A percentile compares a stretch with the other conserved stretches of the same genome.
Conservation (phyloP, 2,329 filamentous ascomycete genomes). For the Verticillium isaacii region DNA sequence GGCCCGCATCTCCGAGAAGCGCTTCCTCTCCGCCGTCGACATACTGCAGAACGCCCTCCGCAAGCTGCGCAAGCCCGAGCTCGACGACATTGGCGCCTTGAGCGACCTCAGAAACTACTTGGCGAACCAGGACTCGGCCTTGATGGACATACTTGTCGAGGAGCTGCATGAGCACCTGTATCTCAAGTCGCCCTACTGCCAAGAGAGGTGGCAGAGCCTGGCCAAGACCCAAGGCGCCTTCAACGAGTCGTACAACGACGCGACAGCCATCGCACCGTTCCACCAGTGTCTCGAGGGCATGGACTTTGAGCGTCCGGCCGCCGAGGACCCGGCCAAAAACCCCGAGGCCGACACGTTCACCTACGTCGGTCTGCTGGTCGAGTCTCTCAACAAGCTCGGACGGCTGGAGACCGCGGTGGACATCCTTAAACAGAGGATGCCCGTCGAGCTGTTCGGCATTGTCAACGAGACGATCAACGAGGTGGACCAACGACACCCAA, state of each 20-base stretch:
- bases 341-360: slow-evolving; percentile 94
- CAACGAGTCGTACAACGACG: slow-evolving; percentile 42
- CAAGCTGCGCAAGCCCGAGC: slow-evolving; percentile 77
- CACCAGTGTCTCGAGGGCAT: slow-evolving; percentile 55
- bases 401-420: slow-evolving; percentile 82
- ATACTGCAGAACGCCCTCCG: slow-evolving; percentile 83
- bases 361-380: slow-evolving; percentile 83
- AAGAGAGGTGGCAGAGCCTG: slow-evolving; percentile 88
- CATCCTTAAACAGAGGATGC: slow-evolving; percentile 85
- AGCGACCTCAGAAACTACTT: slow-evolving; percentile 83
- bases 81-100: slow-evolving; percentile 87
- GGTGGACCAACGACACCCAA: slow-evolving; percentile 89
- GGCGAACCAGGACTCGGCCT: slow-evolving; percentile 82
- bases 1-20: slow-evolving; percentile 91
- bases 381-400: slow-evolving; percentile 85
- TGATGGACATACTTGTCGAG: slow-evolving; percentile 95
- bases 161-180: slow-evolving; percentile 97
- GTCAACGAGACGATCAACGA: slow-evolving; percentile 95
- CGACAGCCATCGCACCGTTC: slow-evolving; percentile 46
- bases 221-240: slow-evolving; percentile 59
- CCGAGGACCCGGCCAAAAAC: slow-evolving; percentile 88
- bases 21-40: slow-evolving; percentile 88
- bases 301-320: slow-evolving; percentile 56
- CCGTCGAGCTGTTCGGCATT: slow-evolving; percentile 88
- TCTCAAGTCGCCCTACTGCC: slow-evolving; percentile 94